Percentiles rank a stretch among this genome's conserved stretches.
These are phyloP conservation scores for Cordyceps cateniannulata DNA, from an alignment of 2,329 filamentous ascomycete genomes.

Conservation along the genomic window DNA sequence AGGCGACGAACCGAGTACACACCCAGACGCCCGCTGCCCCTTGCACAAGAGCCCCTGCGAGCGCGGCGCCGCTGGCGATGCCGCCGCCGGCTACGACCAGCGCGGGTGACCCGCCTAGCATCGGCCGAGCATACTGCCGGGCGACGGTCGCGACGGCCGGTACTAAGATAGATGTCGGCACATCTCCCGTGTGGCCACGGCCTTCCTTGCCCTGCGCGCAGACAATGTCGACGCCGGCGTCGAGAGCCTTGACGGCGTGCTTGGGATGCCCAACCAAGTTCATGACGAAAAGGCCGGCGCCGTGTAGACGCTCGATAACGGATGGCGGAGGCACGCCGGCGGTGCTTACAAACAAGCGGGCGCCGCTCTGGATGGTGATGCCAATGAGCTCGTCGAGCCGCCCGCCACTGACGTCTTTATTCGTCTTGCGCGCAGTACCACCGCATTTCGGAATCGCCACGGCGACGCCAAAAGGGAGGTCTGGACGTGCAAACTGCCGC, in stretches of 20 bases:
- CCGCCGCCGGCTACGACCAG: conserved; percentile 90
- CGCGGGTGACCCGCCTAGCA: no score
- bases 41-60: conserved; percentile 79
- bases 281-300: conserved; percentile 78
- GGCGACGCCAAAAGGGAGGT: conserved; percentile 83
- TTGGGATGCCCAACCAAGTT: conserved; percentile 97
- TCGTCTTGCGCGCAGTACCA: conserved; percentile 76
- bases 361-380: conserved; percentile 76
- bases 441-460: conserved; percentile 86
- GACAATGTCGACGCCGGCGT: conserved; percentile 81
- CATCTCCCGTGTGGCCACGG: conserved; percentile 88
- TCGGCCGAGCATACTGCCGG: conserved; percentile 58
- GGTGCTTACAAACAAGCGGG: conserved; percentile 77
- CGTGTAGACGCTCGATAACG: conserved; percentile 71
- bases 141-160: conserved; percentile 84
- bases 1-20: conserved; percentile 87
- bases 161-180: conserved; percentile 79
- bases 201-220: conserved; percentile 92
- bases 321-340: conserved; percentile 75
- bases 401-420: conserved; percentile 90
- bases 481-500: conserved; percentile 55
- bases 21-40: conserved; percentile 90
- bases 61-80: conserved; percentile 65
- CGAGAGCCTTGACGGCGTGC: conserved; percentile 82
- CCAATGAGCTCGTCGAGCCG: conserved; percentile 82